Evolutionary conservation across 495 filamentous ascomycete species (phyloP).

Genomic region (Penicillium cinerascens): DNA sequence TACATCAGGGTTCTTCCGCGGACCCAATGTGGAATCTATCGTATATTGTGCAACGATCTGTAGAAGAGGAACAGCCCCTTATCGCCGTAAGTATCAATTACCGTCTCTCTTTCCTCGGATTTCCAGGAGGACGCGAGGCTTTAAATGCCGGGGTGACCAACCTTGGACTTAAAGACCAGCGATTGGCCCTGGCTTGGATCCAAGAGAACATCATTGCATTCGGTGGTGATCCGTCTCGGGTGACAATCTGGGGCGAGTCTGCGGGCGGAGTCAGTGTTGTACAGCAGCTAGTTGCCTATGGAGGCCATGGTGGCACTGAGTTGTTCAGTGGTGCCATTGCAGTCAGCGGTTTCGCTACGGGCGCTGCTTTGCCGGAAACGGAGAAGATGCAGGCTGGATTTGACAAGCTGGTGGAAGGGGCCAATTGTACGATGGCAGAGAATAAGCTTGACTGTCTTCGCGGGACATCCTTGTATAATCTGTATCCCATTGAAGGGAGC

Average conservation of each 20-base stretch:
- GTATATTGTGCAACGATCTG: conserved; percentile 26
- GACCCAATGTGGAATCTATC: conserved; percentile 40
- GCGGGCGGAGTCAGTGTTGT: conserved; percentile 17
- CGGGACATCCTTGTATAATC: background rate
- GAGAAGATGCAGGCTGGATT: background rate
- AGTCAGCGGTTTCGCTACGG: background rate
- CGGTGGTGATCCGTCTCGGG: conserved; percentile 52
- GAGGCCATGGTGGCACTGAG: background rate
- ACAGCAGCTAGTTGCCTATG: background rate
- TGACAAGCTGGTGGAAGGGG: background rate
- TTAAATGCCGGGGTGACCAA: conserved; percentile 26
- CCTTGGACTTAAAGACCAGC: conserved; percentile 57
- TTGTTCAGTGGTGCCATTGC: conserved; percentile 3
- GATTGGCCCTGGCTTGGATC: conserved; percentile 55
- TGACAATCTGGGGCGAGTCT: conserved; percentile 43
- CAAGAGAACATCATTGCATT: conserved; percentile 49
- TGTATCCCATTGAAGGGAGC: background rate
- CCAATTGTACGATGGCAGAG: background rate
- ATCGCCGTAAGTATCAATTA: conserved; percentile 57
- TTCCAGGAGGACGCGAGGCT: conserved; percentile 27
- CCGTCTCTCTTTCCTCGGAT: conserved; percentile 56
- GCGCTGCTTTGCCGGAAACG: background rate
- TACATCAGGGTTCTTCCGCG: conserved; percentile 36
- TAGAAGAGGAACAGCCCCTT: conserved; percentile 40
- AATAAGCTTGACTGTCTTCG: conserved; percentile 1